Evolutionary conservation across 768 basidiomycete species (phyloP).

Genomic region (Tulasnella sp.): DNA sequence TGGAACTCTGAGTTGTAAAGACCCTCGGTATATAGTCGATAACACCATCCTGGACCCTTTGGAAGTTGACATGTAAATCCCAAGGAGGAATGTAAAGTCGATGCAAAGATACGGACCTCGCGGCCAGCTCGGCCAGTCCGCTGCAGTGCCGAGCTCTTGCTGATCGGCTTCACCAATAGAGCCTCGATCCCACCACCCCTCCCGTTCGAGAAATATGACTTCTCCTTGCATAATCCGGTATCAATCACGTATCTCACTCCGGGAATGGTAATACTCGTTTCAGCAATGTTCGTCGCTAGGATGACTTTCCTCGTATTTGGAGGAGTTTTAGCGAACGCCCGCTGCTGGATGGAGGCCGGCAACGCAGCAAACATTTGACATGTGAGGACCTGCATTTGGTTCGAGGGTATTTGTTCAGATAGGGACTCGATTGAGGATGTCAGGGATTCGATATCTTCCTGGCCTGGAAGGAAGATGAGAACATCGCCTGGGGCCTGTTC

Average conservation of each 20-base stretch:
- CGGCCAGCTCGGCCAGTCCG: conserved; percentile 95
- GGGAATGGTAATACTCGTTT: conserved; percentile 95
- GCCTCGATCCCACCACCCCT: conserved; percentile 80
- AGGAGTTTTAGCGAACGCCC: conserved; percentile 62
- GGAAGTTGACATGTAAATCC: no score
- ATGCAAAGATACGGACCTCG: conserved; percentile 39
- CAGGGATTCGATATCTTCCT: conserved; percentile 91
- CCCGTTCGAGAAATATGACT: conserved; percentile 61
- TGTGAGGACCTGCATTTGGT: conserved; percentile 52
- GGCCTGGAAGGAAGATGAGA: conserved; percentile 87
- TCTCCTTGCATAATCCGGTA: conserved; percentile 93
- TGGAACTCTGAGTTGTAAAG: conserved; percentile 53
- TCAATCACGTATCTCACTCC: conserved; percentile 94
- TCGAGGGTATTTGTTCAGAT: conserved; percentile 56
- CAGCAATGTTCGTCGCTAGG: conserved; percentile 94
- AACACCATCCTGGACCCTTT: conserved; percentile 76
- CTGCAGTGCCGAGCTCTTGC: conserved; percentile 75
- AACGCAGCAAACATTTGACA: conserved; percentile 84
- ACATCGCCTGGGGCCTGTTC: conserved; percentile 77
- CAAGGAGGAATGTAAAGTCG: background rate
- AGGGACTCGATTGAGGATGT: conserved; percentile 61
- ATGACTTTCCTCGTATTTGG: conserved; percentile 77
- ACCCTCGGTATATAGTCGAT: conserved; percentile 82
- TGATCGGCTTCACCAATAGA: conserved; percentile 69
- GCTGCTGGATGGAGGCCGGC: conserved; percentile 61